Evolutionary conservation across 331 rosid genomes (phyloP).

Genomic region (Quercus phellos): DNA sequence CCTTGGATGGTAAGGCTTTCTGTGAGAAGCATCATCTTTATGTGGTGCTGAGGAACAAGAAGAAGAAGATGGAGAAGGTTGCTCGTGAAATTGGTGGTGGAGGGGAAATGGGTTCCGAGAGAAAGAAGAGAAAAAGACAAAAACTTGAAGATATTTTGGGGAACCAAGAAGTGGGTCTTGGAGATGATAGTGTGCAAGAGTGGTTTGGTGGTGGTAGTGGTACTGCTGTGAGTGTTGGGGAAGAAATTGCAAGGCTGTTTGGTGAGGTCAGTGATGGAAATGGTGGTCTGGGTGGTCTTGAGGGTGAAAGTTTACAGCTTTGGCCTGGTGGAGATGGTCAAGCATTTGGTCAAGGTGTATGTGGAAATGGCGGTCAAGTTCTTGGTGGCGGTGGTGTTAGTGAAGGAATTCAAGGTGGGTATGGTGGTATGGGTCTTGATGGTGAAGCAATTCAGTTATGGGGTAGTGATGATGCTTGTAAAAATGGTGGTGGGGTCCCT

Average conservation of each 20-base stretch:
- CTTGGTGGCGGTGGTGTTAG: conserved; percentile 17
- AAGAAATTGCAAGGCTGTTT: conserved; percentile 25
- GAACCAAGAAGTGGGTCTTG: conserved; percentile 21
- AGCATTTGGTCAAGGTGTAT: conserved; percentile 17
- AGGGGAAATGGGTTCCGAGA: conserved; percentile 3
- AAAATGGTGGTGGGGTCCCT: conserved; percentile 16
- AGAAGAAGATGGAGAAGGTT: conserved; percentile 10
- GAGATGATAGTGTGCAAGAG: conserved; percentile 5
- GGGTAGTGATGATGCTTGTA: conserved; percentile 14
- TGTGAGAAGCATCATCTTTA: conserved; percentile 16
- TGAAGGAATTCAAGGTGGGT: conserved; percentile 18
- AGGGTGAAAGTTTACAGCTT: conserved; percentile 21
- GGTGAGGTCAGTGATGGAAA: conserved; percentile 25
- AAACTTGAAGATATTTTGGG: conserved; percentile 16
- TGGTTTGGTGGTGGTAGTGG: conserved; percentile 9
- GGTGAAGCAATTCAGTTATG: conserved; percentile 21
- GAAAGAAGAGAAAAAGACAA: conserved; percentile 3
- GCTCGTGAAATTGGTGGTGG: conserved; percentile 13
- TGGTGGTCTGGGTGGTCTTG: conserved; percentile 12
- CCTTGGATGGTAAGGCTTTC: conserved; percentile 4
- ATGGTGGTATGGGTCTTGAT: background rate
- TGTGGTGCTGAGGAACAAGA: background rate
- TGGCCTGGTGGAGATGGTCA: conserved; percentile 24
- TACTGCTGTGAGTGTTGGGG: conserved; percentile 15
- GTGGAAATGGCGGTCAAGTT: conserved; percentile 20